Base-by-base conservation (phyloP, 2,329 filamentous ascomycete genomes). In the Mycosphaerella arachidis region DNA sequence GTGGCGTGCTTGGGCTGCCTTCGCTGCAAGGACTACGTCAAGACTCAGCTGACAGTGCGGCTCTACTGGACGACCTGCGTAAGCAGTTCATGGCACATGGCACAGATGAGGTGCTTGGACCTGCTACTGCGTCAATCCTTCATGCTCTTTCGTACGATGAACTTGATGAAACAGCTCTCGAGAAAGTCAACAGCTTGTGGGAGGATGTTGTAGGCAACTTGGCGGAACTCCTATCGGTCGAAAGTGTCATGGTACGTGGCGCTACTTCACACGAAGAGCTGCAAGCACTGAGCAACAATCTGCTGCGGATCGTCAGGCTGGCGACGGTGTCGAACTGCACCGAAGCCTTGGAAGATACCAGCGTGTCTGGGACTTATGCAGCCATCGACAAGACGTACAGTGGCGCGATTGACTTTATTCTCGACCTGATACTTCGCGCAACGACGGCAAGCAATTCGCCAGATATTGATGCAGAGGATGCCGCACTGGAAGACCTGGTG, bases 81-180 rank as follows among this genome's bases (percentile, higher is more conserved):
- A 91, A 91, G 59, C 94, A 99, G 69, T 97, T 99, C 76, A 86
- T 89, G 68, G 86, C 91, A n/a, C 94, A 99, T 71, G 90, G 90
- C 48, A 91, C 96, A 69, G 89, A 90, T 68, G 84, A 85, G 57
- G 92, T 97, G 18, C 81, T 99, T 50, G 86, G 86, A 10, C 92
- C 97, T 74, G 93, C 92, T 13, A 88, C 89, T 30, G 82, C 86
- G 24, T 90, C 92, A 5, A 84, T 99, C 40, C 78, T 96, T 33
- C 91, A 95, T 71, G 92, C 93, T 8, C 87, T 90, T 65, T 87
- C 87, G 62, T 93, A 91, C 63, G 91, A 94, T 62, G 93, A 96
- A 70, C 84, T 96, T 35, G 89, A 92, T 66, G 94, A 99, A 69
- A 79, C 91, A 12, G 88, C 92, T 1, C 89, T 94, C 63, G 84